phyloP scores from a whole-genome alignment of 805 yeast species.

The Candida taoyuanica region DNA sequence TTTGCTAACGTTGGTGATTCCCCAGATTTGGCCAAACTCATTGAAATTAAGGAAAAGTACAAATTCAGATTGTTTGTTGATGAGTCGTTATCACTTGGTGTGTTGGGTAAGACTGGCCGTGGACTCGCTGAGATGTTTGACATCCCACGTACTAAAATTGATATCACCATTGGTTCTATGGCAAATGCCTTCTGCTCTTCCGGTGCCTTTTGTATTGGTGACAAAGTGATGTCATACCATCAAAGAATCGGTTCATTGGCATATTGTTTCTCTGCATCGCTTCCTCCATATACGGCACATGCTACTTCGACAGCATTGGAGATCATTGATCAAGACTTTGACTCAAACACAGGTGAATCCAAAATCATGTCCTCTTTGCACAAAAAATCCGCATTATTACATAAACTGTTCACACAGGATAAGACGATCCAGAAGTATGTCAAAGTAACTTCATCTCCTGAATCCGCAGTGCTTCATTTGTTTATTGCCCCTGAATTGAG shows the following conservation, averaged over 20 bases:
- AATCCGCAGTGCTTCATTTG: constrained; percentile 69
- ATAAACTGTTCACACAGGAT: constrained; percentile 39
- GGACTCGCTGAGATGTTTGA: constrained; percentile 76
- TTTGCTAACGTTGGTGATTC: constrained; percentile 80
- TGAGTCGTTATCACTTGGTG: constrained; percentile 84
- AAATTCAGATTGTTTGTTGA: constrained; percentile 86
- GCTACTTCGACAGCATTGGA: constrained; percentile 53
- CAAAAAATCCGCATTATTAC: constrained; percentile 35
- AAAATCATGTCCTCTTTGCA: constrained; percentile 33
- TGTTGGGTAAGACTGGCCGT: constrained; percentile 77
- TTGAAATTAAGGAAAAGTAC: constrained; percentile 72
- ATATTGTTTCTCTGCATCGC: constrained; percentile 88
- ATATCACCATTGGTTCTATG: constrained; percentile 83
- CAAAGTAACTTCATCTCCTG: constrained; percentile 48
- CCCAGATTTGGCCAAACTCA: constrained; percentile 61
- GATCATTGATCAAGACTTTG: constrained; percentile 38
- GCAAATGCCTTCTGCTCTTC: constrained; percentile 77
- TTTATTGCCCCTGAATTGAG: constrained; percentile 48
- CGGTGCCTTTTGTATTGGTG: constrained; percentile 94
- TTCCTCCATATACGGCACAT: constrained; percentile 86
- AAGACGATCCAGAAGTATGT: constrained; percentile 34
- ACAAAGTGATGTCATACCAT: constrained; percentile 75
- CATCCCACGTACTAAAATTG: constrained; percentile 59
- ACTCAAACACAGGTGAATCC: constrained; percentile 37
- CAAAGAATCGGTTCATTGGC: constrained; percentile 89